These are phyloP conservation scores for Margaritispora aquatica DNA, from an alignment of 495 filamentous ascomycete genomes.

Conservation along the genomic window DNA sequence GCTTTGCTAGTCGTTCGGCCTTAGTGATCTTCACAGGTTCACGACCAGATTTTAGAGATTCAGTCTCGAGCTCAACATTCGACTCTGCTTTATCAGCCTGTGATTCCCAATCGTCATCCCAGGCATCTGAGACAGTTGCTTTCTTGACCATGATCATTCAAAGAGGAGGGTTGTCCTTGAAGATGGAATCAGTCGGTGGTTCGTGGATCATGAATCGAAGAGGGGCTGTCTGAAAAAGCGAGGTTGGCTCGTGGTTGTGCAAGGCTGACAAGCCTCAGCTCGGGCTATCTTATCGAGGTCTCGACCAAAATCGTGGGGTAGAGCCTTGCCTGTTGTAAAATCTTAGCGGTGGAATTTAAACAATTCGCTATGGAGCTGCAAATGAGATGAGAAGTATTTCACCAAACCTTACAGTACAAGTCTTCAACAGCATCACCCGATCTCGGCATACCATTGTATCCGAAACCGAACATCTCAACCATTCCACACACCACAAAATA, in stretches of 20 bases:
- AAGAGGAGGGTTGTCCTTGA: too few species aligned
- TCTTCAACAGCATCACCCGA: background rate
- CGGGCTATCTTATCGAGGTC: background rate
- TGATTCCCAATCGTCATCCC: conserved; percentile 87
- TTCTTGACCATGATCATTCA: conserved; percentile 25
- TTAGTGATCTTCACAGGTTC: conserved; percentile 51
- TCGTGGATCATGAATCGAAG: background rate
- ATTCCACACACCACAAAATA: background rate
- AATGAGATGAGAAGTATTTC: background rate
- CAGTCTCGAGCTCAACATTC: conserved; percentile 10
- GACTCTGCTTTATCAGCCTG: conserved; percentile 52
- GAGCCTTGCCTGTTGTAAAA: too few species aligned
- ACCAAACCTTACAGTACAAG: background rate
- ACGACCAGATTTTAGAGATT: conserved; percentile 27
- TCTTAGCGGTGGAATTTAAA: too few species aligned
- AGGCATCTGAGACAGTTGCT: conserved; percentile 59
- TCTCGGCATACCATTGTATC: background rate
- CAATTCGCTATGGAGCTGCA: background rate
- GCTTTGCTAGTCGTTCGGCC: conserved; percentile 71
- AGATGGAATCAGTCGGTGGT: too few species aligned
- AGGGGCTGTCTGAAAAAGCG: background rate
- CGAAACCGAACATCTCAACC: background rate
- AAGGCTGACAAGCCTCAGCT: background rate
- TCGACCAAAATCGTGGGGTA: background rate
- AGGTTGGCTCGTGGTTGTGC: background rate